Percentiles rank a stretch among this genome's conserved stretches.
phyloP scores from a whole-genome alignment of 2,329 filamentous ascomycete species.

The Laburnicola sp. region DNA sequence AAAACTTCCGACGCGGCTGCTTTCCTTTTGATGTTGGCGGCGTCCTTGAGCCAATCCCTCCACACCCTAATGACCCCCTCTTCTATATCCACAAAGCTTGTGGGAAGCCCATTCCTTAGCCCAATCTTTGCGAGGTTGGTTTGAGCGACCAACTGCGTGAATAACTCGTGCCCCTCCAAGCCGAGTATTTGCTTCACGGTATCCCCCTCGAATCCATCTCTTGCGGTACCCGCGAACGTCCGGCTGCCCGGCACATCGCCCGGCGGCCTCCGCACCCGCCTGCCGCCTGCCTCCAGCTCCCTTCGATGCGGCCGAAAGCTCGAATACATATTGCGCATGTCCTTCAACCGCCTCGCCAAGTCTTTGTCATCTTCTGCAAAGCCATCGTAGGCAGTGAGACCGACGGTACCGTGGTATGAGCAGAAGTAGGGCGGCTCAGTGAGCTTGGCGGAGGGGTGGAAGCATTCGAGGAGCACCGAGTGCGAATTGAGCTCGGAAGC shows the following conservation, averaged over 20 bases:
- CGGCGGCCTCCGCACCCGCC: conserved; percentile 47
- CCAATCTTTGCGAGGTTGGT: conserved; percentile 70
- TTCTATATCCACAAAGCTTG: conserved; percentile 66
- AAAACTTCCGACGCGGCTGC: conserved; percentile 16
- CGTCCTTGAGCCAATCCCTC: conserved; percentile 65
- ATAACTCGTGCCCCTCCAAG: conserved; percentile 71
- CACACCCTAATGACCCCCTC: conserved; percentile 72
- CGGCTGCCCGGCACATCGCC: conserved; percentile 54
- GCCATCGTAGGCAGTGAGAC: conserved; percentile 53
- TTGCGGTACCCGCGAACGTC: conserved; percentile 38
- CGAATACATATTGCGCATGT: conserved; percentile 65
- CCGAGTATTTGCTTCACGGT: conserved; percentile 62
- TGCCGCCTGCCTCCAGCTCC: conserved; percentile 50
- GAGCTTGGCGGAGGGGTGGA: conserved; percentile 70
- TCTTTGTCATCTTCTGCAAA: conserved; percentile 29
- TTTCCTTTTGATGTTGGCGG: conserved; percentile 32
- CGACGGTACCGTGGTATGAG: conserved; percentile 66
- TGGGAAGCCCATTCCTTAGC: conserved; percentile 63
- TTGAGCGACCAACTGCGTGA: conserved; percentile 72
- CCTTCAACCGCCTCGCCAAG: conserved; percentile 46
- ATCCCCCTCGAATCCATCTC: conserved; percentile 42
- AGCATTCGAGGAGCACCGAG: conserved; percentile 76
- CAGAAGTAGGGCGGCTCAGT: conserved; percentile 71
- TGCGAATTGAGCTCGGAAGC: conserved; percentile 63
- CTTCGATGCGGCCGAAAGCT: conserved; percentile 68